A percentile compares a stretch with the other conserved stretches of the same genome.
phyloP scores from a whole-genome alignment of 2,329 filamentous ascomycete species.

The Stagonosporopsis rhizophila region DNA sequence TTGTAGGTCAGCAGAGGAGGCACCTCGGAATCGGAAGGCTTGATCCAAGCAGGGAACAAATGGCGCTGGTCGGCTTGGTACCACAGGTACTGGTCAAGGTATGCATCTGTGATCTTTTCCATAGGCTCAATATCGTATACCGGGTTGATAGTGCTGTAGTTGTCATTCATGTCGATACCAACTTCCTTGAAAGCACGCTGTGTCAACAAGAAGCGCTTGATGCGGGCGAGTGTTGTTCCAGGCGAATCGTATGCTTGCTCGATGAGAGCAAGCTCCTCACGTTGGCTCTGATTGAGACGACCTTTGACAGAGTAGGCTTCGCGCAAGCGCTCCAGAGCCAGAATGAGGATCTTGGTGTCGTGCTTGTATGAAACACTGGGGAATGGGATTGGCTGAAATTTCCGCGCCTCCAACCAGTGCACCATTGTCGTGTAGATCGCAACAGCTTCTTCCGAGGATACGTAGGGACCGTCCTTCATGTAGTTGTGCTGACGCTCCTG shows the following conservation, averaged over 20 bases:
- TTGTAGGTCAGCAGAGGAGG: constrained; percentile 95
- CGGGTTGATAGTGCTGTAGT: constrained; percentile 98
- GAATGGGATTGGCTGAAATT: constrained; percentile 98
- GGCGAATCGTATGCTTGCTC: constrained; percentile 99
- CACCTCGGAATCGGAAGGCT: constrained; percentile 97
- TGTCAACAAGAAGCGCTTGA: constrained; percentile 96
- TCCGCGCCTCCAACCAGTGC: constrained; percentile 97
- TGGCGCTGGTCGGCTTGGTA: constrained; percentile 98
- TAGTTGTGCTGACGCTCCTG: constrained; percentile 99
- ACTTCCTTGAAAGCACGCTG: constrained; percentile 99
- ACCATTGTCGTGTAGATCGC: constrained; percentile 99
- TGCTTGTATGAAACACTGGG: constrained; percentile 99
- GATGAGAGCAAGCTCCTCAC: constrained; percentile 94
- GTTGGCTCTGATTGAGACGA: constrained; percentile 93
- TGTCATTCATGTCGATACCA: constrained; percentile 99
- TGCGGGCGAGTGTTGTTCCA: constrained; percentile 91
- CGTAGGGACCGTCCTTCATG: constrained; percentile 98
- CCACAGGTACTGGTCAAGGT: constrained; percentile 98
- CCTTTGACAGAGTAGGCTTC: constrained; percentile 99
- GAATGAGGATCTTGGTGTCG: constrained; percentile 97
- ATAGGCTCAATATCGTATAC: constrained; percentile 99
- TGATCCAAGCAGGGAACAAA: constrained; percentile 98
- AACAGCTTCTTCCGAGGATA: constrained; percentile 97
- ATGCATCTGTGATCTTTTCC: constrained; percentile 99
- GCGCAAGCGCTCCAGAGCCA: constrained; percentile 88